Conservation (phyloP, 73 alveolate genomes). For the Blepharisma japonicum region DNA sequence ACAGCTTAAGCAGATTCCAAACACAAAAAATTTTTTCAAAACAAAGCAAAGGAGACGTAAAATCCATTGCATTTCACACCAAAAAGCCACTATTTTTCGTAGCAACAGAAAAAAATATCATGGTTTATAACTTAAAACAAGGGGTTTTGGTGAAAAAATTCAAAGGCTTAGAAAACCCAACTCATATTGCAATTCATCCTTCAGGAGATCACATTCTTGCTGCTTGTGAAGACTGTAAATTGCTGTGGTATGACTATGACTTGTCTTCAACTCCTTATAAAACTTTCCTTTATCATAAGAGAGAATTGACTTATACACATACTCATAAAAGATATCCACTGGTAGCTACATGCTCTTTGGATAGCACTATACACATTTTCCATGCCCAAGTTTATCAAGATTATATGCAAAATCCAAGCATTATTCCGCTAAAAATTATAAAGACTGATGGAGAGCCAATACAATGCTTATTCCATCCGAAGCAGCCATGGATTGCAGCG, state of each 20-base stretch:
- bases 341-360: constrained; percentile 64
- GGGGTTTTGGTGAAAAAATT: constrained; percentile 77
- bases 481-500: constrained; percentile 87
- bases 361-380: constrained; percentile 74
- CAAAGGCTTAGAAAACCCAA: constrained; percentile 79
- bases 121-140: constrained; percentile 86
- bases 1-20: constrained; percentile 81
- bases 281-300: constrained; percentile 87
- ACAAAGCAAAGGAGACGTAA: constrained; percentile 73
- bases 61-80: constrained; percentile 91
- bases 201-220: constrained; percentile 91
- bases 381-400: constrained; percentile 85
- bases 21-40: constrained; percentile 88
- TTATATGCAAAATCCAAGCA: constrained; percentile 66
- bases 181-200: constrained; percentile 83
- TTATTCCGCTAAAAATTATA: constrained; percentile 80
- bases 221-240: constrained; percentile 93
- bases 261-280: constrained; percentile 89
- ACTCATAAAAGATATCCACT: constrained; percentile 62
- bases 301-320: constrained; percentile 66
- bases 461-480: constrained; percentile 76
- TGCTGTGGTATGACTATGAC: constrained; percentile 95
- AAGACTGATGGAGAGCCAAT: constrained; percentile 47
- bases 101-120: constrained; percentile 86
- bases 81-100: constrained; percentile 87